These are phyloP conservation scores for Arctostaphylos glauca DNA, from an alignment of 148 eudicot species.

Conservation along the genomic window DNA sequence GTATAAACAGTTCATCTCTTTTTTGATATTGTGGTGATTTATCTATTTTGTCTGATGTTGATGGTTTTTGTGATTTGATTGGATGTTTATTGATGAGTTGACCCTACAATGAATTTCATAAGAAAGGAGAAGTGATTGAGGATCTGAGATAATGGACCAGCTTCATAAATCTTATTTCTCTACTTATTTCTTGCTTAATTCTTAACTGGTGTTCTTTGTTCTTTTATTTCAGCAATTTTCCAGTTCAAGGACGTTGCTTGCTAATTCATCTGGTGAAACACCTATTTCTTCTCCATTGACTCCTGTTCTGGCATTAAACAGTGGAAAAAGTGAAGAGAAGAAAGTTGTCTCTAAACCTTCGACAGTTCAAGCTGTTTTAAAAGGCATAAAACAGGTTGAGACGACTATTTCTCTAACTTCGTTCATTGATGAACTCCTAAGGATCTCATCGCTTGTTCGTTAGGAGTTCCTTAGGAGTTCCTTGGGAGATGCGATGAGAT, in stretches of 20 bases:
- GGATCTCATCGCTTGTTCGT: too few relatives aligned
- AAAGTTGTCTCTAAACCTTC: constrained; percentile 63
- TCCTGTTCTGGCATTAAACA: constrained; percentile 49
- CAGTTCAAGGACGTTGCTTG: constrained; percentile 58
- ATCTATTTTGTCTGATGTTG: not conserved
- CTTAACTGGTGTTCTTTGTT: not conserved
- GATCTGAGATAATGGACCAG: not conserved
- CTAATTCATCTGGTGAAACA: constrained; percentile 58
- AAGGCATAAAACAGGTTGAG: constrained; percentile 73
- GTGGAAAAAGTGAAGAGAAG: constrained; percentile 60
- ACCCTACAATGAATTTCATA: not conserved
- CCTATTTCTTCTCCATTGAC: constrained; percentile 80
- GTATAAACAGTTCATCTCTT: not conserved
- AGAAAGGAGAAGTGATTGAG: not conserved
- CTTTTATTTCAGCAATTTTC: constrained; percentile 52
- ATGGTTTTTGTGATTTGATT: not conserved
- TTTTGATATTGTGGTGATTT: not conserved
- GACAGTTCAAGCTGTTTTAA: constrained; percentile 76
- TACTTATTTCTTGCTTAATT: not conserved
- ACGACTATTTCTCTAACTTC: constrained; percentile 1
- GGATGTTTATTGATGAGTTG: not conserved
- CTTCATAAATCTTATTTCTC: not conserved
- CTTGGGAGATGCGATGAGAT: too few relatives aligned
- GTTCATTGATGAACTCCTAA: not conserved
- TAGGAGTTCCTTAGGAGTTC: too few relatives aligned